Percentiles rank a stretch among this genome's conserved stretches.
Evolutionary conservation across 208 protist genomes (phyloP).

Genomic region (Lotmaria passim): DNA sequence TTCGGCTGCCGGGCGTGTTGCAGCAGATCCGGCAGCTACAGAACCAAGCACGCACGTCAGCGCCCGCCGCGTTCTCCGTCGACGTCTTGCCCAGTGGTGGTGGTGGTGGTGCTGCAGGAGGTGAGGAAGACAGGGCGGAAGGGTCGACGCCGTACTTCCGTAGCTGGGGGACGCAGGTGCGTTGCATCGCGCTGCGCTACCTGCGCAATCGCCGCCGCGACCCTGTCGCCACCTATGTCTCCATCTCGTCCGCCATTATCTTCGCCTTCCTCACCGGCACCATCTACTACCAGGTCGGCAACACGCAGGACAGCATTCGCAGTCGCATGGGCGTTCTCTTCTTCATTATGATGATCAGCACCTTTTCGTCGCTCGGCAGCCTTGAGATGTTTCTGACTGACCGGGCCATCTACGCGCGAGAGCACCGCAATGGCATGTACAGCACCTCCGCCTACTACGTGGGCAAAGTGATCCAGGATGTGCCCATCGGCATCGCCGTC

Average conservation of each 20-base stretch:
- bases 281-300: conserved; percentile 73
- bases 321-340: conserved; percentile 79
- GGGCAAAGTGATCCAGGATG: conserved; percentile 68
- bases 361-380: conserved; percentile 58
- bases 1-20: conserved; percentile 32
- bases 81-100: no score
- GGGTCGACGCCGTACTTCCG: conserved; percentile 40
- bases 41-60: not conserved
- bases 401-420: conserved; percentile 59
- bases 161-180: conserved; percentile 52
- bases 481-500: conserved; percentile 54
- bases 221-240: conserved; percentile 52
- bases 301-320: conserved; percentile 51
- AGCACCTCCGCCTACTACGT: conserved; percentile 64
- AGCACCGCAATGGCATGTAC: conserved; percentile 79
- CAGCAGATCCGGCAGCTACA: conserved; percentile 17
- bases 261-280: conserved; percentile 72
- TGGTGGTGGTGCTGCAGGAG: not conserved
- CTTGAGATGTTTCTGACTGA: conserved; percentile 66
- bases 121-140: not conserved
- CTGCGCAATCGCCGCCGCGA: conserved; percentile 67
- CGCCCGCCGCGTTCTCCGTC: no score
- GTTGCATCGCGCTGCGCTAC: conserved; percentile 56
- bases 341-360: conserved; percentile 76
- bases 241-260: conserved; percentile 52